phyloP scores from a whole-genome alignment of 805 yeast species.

The Candida coquimbonensis region DNA sequence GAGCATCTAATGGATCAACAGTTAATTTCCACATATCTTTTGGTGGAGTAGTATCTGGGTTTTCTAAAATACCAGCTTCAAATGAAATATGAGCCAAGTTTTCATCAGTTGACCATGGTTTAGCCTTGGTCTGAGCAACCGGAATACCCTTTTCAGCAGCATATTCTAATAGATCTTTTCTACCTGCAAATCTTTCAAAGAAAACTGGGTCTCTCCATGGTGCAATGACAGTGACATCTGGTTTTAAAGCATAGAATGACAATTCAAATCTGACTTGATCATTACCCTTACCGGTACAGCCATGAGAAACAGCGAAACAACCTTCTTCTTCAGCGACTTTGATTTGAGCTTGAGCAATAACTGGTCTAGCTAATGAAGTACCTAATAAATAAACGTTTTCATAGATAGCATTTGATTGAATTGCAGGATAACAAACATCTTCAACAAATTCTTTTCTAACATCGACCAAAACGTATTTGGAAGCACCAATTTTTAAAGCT shows the following conservation, averaged over 20 bases:
- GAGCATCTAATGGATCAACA: constrained; percentile 93
- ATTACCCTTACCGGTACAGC: constrained; percentile 99
- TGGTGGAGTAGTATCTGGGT: constrained; percentile 98
- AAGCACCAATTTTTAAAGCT: constrained; percentile 95
- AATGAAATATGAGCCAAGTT: constrained; percentile 98
- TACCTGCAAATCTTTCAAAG: constrained; percentile 94
- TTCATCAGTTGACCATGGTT: constrained; percentile 99
- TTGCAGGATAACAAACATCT: constrained; percentile 89
- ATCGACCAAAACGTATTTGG: constrained; percentile 89
- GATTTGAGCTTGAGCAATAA: constrained; percentile 97
- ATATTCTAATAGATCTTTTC: constrained; percentile 91
- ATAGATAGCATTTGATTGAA: constrained; percentile 95
- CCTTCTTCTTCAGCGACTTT: constrained; percentile 95
- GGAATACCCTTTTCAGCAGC: constrained; percentile 90
- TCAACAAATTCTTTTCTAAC: constrained; percentile 94
- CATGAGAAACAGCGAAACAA: constrained; percentile 97
- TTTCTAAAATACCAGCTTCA: constrained; percentile 99
- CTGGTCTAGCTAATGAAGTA: constrained; percentile 98
- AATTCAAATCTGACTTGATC: constrained; percentile 98
- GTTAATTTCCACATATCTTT: constrained; percentile 99
- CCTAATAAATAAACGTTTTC: constrained; percentile 96
- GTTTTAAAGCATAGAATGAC: constrained; percentile 95
- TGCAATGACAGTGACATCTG: constrained; percentile 93
- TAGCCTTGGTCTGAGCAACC: constrained; percentile 95
- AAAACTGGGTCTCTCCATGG: constrained; percentile 99